Conservation (phyloP, 2,329 filamentous ascomycete genomes). For the Podosphaera xanthii region DNA sequence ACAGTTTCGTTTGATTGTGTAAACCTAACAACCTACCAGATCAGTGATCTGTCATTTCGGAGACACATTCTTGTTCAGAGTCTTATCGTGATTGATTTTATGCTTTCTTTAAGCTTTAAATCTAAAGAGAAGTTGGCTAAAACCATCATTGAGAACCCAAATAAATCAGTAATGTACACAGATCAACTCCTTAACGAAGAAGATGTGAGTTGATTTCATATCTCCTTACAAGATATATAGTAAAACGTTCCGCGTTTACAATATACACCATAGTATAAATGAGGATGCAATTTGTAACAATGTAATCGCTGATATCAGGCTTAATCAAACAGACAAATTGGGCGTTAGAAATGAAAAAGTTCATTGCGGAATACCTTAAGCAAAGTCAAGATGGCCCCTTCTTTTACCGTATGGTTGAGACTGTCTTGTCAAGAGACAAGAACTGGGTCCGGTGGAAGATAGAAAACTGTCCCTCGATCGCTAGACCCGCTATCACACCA, state of each 20-base stretch:
- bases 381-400: constrained; percentile 67
- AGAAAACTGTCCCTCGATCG: constrained; percentile 74
- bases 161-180: constrained; percentile 71
- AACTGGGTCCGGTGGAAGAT: constrained; percentile 99
- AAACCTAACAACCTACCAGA: constrained; percentile 25
- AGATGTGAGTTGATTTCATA: constrained; percentile 37
- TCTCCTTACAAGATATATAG: background rate
- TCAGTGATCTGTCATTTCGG: constrained; percentile 84
- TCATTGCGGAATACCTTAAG: constrained; percentile 65
- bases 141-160: constrained; percentile 27
- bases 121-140: constrained; percentile 59
- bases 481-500: constrained; percentile 46
- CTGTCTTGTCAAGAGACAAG: constrained; percentile 82
- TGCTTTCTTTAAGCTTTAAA: constrained; percentile 67
- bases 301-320: background rate
- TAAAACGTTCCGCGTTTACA: background rate
- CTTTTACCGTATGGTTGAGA: constrained; percentile 92
- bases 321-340: constrained; percentile 42
- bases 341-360: constrained; percentile 54
- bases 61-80: constrained; percentile 88
- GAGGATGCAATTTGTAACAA: background rate
- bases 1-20: background rate
- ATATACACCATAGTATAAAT: background rate
- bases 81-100: constrained; percentile 81
- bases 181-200: constrained; percentile 58